Conservation (phyloP, 2,329 filamentous ascomycete genomes). For the Exophiala viscosa region DNA sequence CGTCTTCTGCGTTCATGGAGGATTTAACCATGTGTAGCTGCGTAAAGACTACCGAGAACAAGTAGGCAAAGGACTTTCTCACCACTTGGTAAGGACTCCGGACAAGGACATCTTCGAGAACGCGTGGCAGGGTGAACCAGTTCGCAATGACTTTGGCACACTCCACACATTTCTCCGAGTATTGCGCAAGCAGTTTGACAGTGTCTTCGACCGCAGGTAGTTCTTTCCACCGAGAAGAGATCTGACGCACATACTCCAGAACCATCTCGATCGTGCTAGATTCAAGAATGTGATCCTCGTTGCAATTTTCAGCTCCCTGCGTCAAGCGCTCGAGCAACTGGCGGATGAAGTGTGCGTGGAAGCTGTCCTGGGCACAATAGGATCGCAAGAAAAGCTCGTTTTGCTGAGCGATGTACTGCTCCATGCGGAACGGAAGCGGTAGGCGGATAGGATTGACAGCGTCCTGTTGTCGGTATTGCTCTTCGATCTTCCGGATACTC, state of each 20-base stretch:
- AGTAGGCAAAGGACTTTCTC: conserved; percentile 20
- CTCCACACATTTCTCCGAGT: conserved; percentile 14
- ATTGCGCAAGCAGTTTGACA: conserved; percentile 58
- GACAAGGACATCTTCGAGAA: conserved; percentile 23
- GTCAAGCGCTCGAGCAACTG: conserved; percentile 57
- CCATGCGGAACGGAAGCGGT: conserved; percentile 43
- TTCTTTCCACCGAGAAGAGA: conserved; percentile 69
- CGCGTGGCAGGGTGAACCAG: conserved; percentile 17
- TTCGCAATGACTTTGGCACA: conserved; percentile 23
- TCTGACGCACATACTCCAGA: conserved; percentile 66
- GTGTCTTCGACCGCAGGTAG: conserved; percentile 58
- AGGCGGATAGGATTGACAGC: conserved; percentile 51
- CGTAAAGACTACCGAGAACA: conserved; percentile 18
- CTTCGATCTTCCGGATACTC: conserved; percentile 55
- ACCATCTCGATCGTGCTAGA: conserved; percentile 41
- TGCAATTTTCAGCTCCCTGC: conserved; percentile 49
- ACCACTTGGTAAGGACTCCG: conserved; percentile 19
- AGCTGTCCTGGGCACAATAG: conserved; percentile 74
- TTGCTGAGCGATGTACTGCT: conserved; percentile 60
- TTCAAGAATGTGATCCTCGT: conserved; percentile 46
- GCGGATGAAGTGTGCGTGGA: conserved; percentile 64
- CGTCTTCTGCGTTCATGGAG: neutral
- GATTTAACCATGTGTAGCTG: conserved; percentile 11
- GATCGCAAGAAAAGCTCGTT: conserved; percentile 71
- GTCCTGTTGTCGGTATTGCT: conserved; percentile 42